phyloP scores from a whole-genome alignment of 169 alveolate species.

The Eimeria maxima region DNA sequence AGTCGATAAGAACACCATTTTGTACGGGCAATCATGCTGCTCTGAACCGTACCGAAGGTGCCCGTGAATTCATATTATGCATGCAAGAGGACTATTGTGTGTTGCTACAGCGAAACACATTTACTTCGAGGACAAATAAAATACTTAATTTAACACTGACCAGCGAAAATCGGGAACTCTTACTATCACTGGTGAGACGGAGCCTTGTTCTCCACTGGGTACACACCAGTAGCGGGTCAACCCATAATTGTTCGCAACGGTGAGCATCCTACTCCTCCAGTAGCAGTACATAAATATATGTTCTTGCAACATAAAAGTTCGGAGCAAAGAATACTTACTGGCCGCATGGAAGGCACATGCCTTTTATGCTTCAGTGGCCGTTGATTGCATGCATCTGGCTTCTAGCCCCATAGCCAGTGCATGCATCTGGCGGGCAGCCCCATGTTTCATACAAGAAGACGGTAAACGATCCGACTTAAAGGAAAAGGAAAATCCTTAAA shows the following conservation, averaged over 20 bases:
- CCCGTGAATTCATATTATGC: too few relatives aligned
- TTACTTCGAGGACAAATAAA: neutral
- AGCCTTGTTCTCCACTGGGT: neutral
- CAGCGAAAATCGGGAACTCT: neutral
- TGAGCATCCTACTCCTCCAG: neutral
- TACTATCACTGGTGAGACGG: neutral
- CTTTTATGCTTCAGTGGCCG: neutral
- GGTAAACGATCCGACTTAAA: neutral
- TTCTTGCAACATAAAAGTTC: neutral
- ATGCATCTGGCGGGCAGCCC: conserved; percentile 74
- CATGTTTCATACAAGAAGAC: conserved; percentile 5
- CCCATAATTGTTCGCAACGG: neutral
- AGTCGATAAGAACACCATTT: neutral
- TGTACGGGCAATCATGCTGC: too few relatives aligned
- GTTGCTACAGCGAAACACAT: neutral
- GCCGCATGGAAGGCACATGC: neutral
- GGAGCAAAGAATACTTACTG: neutral
- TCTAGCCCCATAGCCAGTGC: conserved; percentile 52
- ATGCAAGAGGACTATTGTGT: neutral
- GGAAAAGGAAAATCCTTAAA: neutral
- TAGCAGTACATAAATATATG: neutral
- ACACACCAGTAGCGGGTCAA: neutral
- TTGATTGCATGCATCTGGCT: conserved; percentile 33
- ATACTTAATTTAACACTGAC: too few relatives aligned
- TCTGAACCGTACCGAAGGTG: too few relatives aligned